Evolutionary conservation across 768 basidiomycete species (phyloP), one percentile per base, ranked within the genome.

Genomic region (Cystobasidium tubakii): DNA sequence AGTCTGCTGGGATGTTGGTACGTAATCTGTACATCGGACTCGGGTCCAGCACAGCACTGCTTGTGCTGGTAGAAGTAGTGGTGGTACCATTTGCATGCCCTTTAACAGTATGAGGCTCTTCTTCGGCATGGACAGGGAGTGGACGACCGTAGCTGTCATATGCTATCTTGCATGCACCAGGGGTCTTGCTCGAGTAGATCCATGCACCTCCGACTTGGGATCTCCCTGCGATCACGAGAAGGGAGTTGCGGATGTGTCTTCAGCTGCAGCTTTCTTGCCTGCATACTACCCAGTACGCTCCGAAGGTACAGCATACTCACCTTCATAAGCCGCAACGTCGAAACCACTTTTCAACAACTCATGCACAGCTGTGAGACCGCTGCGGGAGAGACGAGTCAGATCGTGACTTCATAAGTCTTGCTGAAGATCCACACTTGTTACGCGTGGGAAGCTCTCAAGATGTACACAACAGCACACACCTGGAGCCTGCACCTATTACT

Each of bases 1-100:
- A 19, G n/a, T 29, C 12, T 57, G 74, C 60, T 17, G 77, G 76
- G 0, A 78, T 73, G 50, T 77, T 78, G 23, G 77, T 78, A 1
- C 33, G 12, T 12, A 77, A 74, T 2, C 29, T 34, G 63, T 78
- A 78, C 75, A 77, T 78, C 9, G 77, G 73, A 1, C 54, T 71
- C 29, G 69, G 69, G 12, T 71, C 69, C 17, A 71, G 42, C 9
- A 60, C 69, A 43, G 46, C 39, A n/a, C 46, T 50, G 46, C 46
- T 50, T 9, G 12, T 65, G 34, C 36, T 42, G 10, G 13, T 21
- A 27, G 6, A 7, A 12, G 57, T 15, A 17, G 57, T 60, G 33
- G 57, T 60, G 57, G 57, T 25, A 21, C 57, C 57, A 60, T 60
- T 60, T 13, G 33, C 33, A 25, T 50, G 46, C 10, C 15, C 46